Conservation (phyloP, 1,284 basidiomycete genomes). For the Caloboletus firmus region DNA sequence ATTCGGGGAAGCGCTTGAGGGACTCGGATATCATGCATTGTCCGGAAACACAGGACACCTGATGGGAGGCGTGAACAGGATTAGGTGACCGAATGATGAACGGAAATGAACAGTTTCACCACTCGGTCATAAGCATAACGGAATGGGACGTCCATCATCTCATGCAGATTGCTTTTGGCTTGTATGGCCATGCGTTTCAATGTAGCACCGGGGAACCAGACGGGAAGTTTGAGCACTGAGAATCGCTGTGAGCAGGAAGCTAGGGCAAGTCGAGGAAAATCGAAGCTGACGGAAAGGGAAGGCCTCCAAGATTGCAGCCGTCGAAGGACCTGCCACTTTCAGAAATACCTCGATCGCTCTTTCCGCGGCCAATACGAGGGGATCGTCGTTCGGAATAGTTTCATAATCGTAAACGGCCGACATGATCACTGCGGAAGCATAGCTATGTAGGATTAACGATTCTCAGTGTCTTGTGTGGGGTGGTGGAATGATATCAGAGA, state of each 20-base stretch:
- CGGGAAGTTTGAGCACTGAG: constrained; percentile 31
- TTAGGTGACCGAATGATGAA: not conserved
- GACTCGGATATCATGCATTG: constrained; percentile 36
- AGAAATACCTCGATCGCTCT: constrained; percentile 31
- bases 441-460: constrained; percentile 15
- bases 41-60: constrained; percentile 24
- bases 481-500: not conserved
- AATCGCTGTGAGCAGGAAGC: constrained; percentile 16
- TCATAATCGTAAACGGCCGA: constrained; percentile 38
- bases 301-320: constrained; percentile 31
- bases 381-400: constrained; percentile 28
- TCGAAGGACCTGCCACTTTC: constrained; percentile 28
- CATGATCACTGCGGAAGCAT: constrained; percentile 36
- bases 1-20: constrained; percentile 21
- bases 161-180: constrained; percentile 30
- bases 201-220: constrained; percentile 32
- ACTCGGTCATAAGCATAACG: constrained; percentile 31
- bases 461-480: constrained; percentile 1
- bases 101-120: constrained; percentile 13
- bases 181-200: constrained; percentile 33
- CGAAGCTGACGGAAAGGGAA: constrained; percentile 35
- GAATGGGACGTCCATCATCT: constrained; percentile 33
- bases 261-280: constrained; percentile 7
- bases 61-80: not conserved
- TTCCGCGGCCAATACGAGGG: constrained; percentile 32